Base-by-base conservation (phyloP, 2,329 filamentous ascomycete genomes). In the Ophiostoma australiae region DNA sequence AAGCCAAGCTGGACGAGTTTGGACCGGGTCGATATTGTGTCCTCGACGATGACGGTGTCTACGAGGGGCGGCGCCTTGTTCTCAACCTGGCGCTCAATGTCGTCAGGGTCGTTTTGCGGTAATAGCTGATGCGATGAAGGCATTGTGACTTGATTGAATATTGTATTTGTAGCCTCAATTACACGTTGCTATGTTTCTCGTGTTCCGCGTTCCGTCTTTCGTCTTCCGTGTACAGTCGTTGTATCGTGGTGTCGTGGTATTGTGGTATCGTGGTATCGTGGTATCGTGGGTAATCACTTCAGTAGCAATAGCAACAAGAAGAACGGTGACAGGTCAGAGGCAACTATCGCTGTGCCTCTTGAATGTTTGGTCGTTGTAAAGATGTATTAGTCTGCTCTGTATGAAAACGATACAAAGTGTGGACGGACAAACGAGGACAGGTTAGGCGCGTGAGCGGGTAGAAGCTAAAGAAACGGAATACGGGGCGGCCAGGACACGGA, bases 1-100 rank as follows among this genome's bases (percentile, higher is more conserved):
- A 73, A 73, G 58, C 72, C 72, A 23, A 73, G 72, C 70, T 73
- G 72, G 17, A 41, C 67, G 39, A 73, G 66, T 44, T 73, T 73
- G 0, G 70, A 35, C 33, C 68, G 68, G 1, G 69, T 70, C 35
- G 72, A 73, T 31, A 73, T 52, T 33, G 70, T 70, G 67, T 73
- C 70, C 41, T 73, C 72, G 48, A 71, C 71, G 31, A 20, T 67
- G 17, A 41, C 35, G 20, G 63, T 41, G 3, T 67, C 44, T 67
- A 39, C n/a, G n/a, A 23, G 52, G 31, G 20, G 41, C 11, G 35
- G 39, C 20, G 65, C 37, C 41, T 71, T 72, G 67, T 52, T 52
- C 5, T 72, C 67, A 48, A 65, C 44, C 27, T 72, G 69, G 11
- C 63, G 66, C 39, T 72, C 71, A 66, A 68, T 23, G 55, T 68